Percentiles rank a stretch among this genome's conserved stretches.
These are phyloP conservation scores for Naematelia aurantialba DNA, from an alignment of 768 basidiomycete species.

Conservation along the genomic window DNA sequence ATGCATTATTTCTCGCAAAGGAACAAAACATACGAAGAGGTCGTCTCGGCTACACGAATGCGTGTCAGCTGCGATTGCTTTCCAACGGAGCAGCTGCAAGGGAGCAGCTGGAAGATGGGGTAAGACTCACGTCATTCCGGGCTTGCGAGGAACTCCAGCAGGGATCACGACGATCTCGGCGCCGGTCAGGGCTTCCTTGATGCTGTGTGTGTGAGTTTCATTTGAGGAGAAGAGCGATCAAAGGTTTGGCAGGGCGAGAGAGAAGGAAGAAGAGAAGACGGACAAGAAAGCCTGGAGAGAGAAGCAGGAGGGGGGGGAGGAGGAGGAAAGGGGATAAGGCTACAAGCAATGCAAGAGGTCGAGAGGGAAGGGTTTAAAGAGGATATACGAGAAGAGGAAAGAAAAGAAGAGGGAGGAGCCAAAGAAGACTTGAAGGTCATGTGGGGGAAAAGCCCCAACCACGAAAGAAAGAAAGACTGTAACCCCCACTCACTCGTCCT, in stretches of 20 bases:
- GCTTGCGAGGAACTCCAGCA: slow-evolving; percentile 90
- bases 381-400: too few species aligned
- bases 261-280: neutral
- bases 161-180: slow-evolving; percentile 92
- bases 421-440: too few species aligned
- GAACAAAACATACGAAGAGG: slow-evolving; percentile 57
- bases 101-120: neutral
- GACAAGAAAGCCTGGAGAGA: neutral
- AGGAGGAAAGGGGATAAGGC: too few species aligned
- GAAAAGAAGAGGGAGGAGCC: too few species aligned
- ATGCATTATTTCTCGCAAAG: neutral
- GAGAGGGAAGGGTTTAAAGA: neutral
- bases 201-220: slow-evolving; percentile 17
- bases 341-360: too few species aligned
- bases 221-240: neutral
- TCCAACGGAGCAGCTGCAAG: too few species aligned
- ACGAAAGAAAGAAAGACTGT: neutral
- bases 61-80: neutral
- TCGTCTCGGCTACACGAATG: slow-evolving; percentile 39
- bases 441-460: too few species aligned
- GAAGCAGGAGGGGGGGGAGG: neutral
- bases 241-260: neutral
- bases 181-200: slow-evolving; percentile 71
- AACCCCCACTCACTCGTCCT: slow-evolving; percentile 47
- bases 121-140: slow-evolving; percentile 51